These are phyloP conservation scores for Acanthamoeba royreba DNA, from an alignment of 208 protist species.

Conservation along the genomic window DNA sequence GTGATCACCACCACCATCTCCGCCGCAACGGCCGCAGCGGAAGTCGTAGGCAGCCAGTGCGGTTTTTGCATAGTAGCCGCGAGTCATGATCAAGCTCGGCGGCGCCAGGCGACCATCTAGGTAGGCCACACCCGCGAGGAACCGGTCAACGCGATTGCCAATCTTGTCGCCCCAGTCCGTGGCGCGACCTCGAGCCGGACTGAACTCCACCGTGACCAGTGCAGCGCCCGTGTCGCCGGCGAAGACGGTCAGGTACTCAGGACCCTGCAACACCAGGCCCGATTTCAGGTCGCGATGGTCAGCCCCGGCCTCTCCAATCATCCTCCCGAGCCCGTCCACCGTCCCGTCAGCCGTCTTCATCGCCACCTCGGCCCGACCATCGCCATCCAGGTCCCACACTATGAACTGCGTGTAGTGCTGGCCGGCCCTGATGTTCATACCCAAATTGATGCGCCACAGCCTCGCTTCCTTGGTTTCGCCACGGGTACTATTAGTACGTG, in stretches of 20 bases:
- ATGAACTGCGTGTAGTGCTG: slow-evolving; percentile 24
- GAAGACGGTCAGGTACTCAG: neutral
- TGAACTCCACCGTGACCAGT: neutral
- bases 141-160: neutral
- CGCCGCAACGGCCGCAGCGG: too few relatives aligned
- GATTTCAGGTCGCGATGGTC: neutral
- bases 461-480: neutral
- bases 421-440: neutral
- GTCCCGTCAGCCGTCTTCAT: neutral
- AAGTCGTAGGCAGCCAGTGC: neutral
- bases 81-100: neutral
- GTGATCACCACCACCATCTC: neutral
- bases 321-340: neutral
- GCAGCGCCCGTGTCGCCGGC: neutral
- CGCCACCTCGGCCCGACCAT: neutral
- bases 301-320: neutral
- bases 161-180: neutral
- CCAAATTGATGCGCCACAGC: neutral
- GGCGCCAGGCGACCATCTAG: neutral
- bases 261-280: neutral
- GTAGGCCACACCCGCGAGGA: neutral
- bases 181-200: neutral
- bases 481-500: too few relatives aligned
- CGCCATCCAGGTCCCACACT: neutral
- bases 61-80: neutral